Evolutionary conservation across 2,329 filamentous ascomycete species (phyloP).

Genomic region (Colletotrichum spaethianum): DNA sequence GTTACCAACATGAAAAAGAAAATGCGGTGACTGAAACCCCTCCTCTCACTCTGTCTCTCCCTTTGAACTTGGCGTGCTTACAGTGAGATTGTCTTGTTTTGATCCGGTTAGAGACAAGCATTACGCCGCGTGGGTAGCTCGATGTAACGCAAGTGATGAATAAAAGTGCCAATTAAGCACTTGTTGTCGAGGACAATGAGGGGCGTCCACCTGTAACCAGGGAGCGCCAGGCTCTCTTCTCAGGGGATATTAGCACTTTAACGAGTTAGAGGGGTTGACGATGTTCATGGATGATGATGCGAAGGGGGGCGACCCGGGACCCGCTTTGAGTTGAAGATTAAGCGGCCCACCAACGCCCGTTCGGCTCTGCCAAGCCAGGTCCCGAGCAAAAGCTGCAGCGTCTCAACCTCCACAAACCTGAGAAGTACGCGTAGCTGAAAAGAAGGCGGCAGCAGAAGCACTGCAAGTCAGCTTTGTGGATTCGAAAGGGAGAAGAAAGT

Average conservation of each 20-base stretch:
- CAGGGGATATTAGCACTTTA: constrained; percentile 18
- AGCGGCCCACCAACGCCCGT: background rate
- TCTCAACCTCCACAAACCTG: background rate
- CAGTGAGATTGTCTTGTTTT: constrained; percentile 27
- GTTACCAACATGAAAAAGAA: constrained; percentile 7
- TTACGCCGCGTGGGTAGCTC: background rate
- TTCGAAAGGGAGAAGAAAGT: background rate
- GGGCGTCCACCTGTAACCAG: constrained; percentile 26
- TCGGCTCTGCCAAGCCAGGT: constrained; percentile 4
- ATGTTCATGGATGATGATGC: constrained; percentile 17
- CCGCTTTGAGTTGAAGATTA: constrained; percentile 13
- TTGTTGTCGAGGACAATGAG: constrained; percentile 20
- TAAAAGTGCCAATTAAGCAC: constrained; percentile 20
- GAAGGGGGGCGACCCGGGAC: constrained; percentile 15
- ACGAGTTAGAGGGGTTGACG: constrained; percentile 7
- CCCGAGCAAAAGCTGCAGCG: background rate
- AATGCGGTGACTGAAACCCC: constrained; percentile 19
- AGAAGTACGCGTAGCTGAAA: background rate
- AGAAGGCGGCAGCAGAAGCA: background rate
- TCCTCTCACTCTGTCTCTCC: background rate
- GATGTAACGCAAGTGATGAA: constrained; percentile 30
- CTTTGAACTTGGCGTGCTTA: constrained; percentile 14
- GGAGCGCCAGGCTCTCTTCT: constrained; percentile 18
- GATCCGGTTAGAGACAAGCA: constrained; percentile 13
- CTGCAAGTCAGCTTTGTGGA: background rate